Evolutionary conservation across 148 eudicot genomes (phyloP).

Genomic region (Salicornia ramosissima): DNA sequence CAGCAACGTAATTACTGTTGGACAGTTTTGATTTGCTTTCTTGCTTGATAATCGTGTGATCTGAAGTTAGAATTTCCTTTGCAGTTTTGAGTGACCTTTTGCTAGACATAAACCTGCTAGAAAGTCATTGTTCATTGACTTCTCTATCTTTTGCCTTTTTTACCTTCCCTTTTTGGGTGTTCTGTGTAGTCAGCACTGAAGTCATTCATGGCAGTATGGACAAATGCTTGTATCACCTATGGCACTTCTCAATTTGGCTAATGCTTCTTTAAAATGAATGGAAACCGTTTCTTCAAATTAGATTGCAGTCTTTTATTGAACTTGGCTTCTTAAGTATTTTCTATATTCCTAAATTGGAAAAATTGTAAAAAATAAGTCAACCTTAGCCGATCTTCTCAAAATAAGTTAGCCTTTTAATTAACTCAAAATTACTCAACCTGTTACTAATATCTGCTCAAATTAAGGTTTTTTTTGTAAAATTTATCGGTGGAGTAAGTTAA

Average conservation of each 20-base stretch:
- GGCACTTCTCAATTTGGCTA: background rate
- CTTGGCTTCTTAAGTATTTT: background rate
- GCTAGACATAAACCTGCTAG: background rate
- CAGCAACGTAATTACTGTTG: background rate
- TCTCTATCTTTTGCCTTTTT: background rate
- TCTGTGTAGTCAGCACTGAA: no score
- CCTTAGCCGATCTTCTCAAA: no score
- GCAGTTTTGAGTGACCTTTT: background rate
- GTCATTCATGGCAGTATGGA: background rate
- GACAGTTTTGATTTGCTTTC: background rate
- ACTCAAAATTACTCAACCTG: no score
- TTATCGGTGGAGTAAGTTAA: no score
- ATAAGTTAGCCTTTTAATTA: no score
- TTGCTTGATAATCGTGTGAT: background rate
- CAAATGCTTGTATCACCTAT: background rate
- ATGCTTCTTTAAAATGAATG: background rate
- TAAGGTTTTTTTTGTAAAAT: no score
- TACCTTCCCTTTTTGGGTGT: background rate
- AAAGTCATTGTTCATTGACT: background rate
- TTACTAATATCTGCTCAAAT: no score
- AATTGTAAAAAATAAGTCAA: no score
- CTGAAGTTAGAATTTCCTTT: background rate
- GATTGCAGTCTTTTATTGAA: background rate
- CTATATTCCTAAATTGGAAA: no score
- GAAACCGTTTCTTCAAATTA: background rate